Percentiles rank a stretch among this genome's conserved stretches.
phyloP scores from a whole-genome alignment of 306 rosid species.

The Crataegus laevigata region DNA sequence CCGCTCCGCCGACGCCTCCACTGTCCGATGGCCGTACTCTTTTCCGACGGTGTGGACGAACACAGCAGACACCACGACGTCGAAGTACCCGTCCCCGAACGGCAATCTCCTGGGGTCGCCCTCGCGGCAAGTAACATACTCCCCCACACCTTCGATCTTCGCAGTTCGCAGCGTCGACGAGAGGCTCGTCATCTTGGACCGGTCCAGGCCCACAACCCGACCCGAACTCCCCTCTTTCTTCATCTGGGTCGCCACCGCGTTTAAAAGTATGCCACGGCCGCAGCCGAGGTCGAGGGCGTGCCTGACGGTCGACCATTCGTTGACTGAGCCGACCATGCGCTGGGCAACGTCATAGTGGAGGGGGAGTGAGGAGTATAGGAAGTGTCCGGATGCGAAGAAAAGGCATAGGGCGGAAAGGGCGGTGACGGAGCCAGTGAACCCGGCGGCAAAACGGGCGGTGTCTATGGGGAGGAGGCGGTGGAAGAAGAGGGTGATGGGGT shows the following conservation, averaged over 20 bases:
- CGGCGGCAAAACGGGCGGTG: constrained; percentile 80
- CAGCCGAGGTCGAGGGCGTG: constrained; percentile 96
- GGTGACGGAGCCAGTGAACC: constrained; percentile 72
- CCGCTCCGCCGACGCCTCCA: constrained; percentile 94
- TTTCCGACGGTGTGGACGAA: constrained; percentile 87
- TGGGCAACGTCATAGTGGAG: constrained; percentile 90
- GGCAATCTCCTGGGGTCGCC: constrained; percentile 84
- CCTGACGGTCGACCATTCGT: constrained; percentile 90
- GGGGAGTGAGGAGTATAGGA: constrained; percentile 87
- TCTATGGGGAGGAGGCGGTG: constrained; percentile 39
- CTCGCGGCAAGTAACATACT: constrained; percentile 91
- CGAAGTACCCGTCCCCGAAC: constrained; percentile 82
- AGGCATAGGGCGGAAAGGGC: constrained; percentile 81
- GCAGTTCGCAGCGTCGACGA: constrained; percentile 61
- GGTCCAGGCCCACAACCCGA: constrained; percentile 81
- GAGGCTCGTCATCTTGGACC: constrained; percentile 44
- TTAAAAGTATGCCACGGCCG: constrained; percentile 87
- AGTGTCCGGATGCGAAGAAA: constrained; percentile 79
- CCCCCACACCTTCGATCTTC: constrained; percentile 78
- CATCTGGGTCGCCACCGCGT: constrained; percentile 88
- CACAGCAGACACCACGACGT: constrained; percentile 91
- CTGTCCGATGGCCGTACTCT: constrained; percentile 73
- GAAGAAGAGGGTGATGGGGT: constrained; percentile 46
- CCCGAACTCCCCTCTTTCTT: constrained; percentile 92
- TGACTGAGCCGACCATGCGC: constrained; percentile 68